phyloP scores from a whole-genome alignment of 1,139 yeast genomes.

The Hyphopichia wangnamkhiaoensis region DNA sequence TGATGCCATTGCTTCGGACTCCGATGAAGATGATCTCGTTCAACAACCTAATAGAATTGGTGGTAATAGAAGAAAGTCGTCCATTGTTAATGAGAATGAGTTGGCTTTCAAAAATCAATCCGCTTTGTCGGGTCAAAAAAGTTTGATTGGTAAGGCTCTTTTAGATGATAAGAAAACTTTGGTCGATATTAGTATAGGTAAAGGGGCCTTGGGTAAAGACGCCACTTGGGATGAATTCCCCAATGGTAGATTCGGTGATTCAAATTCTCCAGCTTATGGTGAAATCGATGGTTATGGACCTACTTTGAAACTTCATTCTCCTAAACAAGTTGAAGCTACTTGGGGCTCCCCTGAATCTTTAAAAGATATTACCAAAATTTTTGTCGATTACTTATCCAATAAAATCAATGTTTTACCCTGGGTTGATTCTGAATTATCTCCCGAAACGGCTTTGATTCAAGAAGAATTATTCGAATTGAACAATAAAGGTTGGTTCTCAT shows the following conservation, averaged over 20 bases:
- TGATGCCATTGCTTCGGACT: conserved; percentile 35
- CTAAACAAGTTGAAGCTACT: conserved; percentile 64
- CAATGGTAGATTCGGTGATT: conserved; percentile 96
- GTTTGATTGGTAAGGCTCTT: conserved; percentile 26
- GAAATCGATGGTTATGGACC: conserved; percentile 98
- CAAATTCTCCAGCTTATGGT: conserved; percentile 96
- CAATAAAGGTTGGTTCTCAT: conserved; percentile 74
- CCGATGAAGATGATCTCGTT: conserved; percentile 27
- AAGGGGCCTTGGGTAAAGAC: conserved; percentile 83
- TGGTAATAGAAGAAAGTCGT: conserved; percentile 42
- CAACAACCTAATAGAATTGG: conserved; percentile 5
- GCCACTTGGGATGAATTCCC: conserved; percentile 99
- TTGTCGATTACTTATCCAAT: conserved; percentile 73
- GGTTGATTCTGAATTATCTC: conserved; percentile 81
- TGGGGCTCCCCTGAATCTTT: conserved; percentile 84
- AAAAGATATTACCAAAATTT: conserved; percentile 66
- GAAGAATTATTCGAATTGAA: conserved; percentile 84
- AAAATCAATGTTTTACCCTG: conserved; percentile 83
- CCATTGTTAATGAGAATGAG: conserved; percentile 47
- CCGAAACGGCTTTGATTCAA: conserved; percentile 91
- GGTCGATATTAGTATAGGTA: conserved; percentile 79
- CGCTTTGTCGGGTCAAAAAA: conserved; percentile 19
- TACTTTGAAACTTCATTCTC: conserved; percentile 67
- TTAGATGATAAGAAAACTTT: conserved; percentile 50
- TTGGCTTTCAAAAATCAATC: conserved; percentile 35